Evolutionary conservation across 2,329 filamentous ascomycete genomes (phyloP).

Genomic region (Ophiostoma angusticollis): DNA sequence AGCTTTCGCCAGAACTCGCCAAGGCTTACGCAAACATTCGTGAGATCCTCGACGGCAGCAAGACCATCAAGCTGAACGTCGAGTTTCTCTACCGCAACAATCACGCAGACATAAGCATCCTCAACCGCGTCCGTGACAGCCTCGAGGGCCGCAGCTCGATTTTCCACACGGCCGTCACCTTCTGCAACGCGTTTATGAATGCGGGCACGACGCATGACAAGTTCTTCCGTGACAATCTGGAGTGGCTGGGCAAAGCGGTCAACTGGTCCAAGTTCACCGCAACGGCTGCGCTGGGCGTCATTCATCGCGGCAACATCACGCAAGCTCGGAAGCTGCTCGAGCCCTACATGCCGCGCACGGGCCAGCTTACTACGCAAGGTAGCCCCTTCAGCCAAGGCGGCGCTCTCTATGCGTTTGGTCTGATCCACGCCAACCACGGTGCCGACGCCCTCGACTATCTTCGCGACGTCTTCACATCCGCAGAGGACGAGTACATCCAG

Average conservation of each 20-base stretch:
- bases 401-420: constrained; percentile 83
- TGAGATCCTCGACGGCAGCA: constrained; percentile 69
- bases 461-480: constrained; percentile 58
- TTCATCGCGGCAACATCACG: constrained; percentile 87
- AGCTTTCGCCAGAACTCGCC: constrained; percentile 34
- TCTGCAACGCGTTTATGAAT: constrained; percentile 99
- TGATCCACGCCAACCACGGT: constrained; percentile 96
- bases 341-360: constrained; percentile 77
- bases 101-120: constrained; percentile 76
- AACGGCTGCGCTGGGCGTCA: constrained; percentile 88
- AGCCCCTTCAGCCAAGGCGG: constrained; percentile 95
- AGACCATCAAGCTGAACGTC: constrained; percentile 86
- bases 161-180: constrained; percentile 93
- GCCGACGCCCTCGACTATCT: constrained; percentile 77
- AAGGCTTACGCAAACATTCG: constrained; percentile 51
- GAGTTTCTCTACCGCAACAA: constrained; percentile 88
- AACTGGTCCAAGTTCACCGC: constrained; percentile 99
- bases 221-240: constrained; percentile 95
- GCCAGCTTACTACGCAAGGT: constrained; percentile 59
- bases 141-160: constrained; percentile 94
- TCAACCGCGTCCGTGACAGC: constrained; percentile 94
- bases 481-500: constrained; percentile 85
- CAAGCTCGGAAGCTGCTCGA: constrained; percentile 89
- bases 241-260: constrained; percentile 95
- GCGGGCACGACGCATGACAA: constrained; percentile 96